Conservation (phyloP, 208 protist genomes). For the Acanthamoeba healyi region DNA sequence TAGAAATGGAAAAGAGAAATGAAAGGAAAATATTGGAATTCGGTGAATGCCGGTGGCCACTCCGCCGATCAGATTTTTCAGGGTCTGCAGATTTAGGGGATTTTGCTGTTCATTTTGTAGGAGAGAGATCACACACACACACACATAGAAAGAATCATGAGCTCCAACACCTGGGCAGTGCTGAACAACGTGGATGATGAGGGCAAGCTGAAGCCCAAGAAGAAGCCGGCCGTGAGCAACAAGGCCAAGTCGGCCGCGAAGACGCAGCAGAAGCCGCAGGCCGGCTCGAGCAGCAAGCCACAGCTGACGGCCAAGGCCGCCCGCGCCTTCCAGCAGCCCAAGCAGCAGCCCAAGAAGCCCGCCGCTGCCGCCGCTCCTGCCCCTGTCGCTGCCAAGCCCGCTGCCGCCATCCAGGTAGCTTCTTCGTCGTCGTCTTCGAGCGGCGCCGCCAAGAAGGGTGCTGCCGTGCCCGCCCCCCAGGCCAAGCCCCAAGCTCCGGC, state of each 20-base stretch:
- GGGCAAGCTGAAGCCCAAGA: conserved; percentile 17
- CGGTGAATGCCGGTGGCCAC: neutral
- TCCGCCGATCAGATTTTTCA: neutral
- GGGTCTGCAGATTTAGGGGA: neutral
- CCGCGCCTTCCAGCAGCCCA: neutral
- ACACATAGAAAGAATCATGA: conserved; percentile 12
- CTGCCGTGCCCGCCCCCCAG: neutral
- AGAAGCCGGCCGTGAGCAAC: conserved; percentile 9
- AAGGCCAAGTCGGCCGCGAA: neutral
- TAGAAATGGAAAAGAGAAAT: too few species aligned
- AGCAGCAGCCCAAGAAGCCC: conserved; percentile 14
- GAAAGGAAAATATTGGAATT: neutral
- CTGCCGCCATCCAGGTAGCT: neutral
- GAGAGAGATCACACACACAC: neutral
- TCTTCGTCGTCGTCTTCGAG: neutral
- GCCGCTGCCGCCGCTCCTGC: neutral
- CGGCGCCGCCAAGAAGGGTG: neutral
- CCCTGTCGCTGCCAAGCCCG: neutral
- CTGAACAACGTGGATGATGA: conserved; percentile 48
- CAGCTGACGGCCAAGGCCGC: conserved; percentile 34
- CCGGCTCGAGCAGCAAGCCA: neutral
- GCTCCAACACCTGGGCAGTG: conserved; percentile 24
- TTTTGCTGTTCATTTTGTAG: neutral
- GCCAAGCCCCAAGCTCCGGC: neutral
- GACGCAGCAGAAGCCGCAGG: neutral